A percentile compares a stretch with the other conserved stretches of the same genome.
Evolutionary conservation across 495 filamentous ascomycete species (phyloP).

Genomic region (Talaromyces stipitatus): DNA sequence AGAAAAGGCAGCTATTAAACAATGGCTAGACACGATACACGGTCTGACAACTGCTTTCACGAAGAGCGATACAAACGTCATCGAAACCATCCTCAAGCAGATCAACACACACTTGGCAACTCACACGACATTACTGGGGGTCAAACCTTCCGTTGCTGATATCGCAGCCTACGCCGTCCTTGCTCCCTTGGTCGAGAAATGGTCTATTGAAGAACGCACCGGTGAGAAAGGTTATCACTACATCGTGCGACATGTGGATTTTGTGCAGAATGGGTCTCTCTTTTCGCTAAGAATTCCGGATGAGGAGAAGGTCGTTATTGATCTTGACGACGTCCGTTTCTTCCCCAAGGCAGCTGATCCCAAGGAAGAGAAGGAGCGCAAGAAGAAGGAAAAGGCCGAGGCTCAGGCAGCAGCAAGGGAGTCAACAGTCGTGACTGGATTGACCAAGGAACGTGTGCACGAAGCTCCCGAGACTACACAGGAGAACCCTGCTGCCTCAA

Average conservation of each 20-base stretch:
- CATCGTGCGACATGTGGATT: slow-evolving; percentile 86
- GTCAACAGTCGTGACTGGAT: slow-evolving; percentile 29
- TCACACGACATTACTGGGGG: slow-evolving; percentile 81
- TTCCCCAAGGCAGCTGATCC: slow-evolving; percentile 72
- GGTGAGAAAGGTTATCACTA: slow-evolving; percentile 86
- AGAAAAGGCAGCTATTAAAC: slow-evolving; percentile 77
- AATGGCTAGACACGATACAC: slow-evolving; percentile 73
- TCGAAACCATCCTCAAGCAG: slow-evolving; percentile 50
- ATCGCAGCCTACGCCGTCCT: slow-evolving; percentile 76
- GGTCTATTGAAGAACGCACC: slow-evolving; percentile 81
- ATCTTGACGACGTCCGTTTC: slow-evolving; percentile 72
- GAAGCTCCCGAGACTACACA: slow-evolving; percentile 31
- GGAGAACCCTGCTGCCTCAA: slow-evolving; percentile 32
- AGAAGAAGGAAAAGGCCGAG: slow-evolving; percentile 79
- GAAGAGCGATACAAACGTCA: slow-evolving; percentile 49
- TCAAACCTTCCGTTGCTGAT: slow-evolving; percentile 87
- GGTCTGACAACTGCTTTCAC: slow-evolving; percentile 53
- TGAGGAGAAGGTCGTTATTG: slow-evolving; percentile 71
- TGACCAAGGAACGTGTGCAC: slow-evolving; percentile 34
- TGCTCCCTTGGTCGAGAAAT: slow-evolving; percentile 68
- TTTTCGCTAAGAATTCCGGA: slow-evolving; percentile 66
- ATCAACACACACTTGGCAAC: slow-evolving; percentile 82
- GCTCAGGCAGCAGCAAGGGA: slow-evolving; percentile 36
- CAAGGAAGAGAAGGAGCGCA: slow-evolving; percentile 82
- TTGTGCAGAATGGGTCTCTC: slow-evolving; percentile 80